Base-by-base conservation (phyloP, 2,329 filamentous ascomycete species). In the Epichloe hybrida region DNA sequence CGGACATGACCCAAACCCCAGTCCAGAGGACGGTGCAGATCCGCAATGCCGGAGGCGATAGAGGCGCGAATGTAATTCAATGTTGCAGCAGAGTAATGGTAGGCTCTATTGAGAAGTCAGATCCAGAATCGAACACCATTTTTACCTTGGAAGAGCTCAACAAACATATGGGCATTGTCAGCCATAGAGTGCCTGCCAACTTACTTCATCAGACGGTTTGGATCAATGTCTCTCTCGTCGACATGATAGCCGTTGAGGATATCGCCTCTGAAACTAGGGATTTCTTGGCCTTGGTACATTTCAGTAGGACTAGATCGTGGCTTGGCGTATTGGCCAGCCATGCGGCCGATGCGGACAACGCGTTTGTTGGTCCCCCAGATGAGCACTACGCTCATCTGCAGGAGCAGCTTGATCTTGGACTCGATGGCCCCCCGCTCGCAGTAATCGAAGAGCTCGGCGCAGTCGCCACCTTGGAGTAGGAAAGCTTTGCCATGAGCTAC, bases 251-350 rank as follows among this genome's bases (percentile, higher is more conserved):
- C 91, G 63, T 98, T 98, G 56, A 98, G 75, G 54, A 97, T 97
- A 60, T 98, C 93, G 15, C 93, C 93, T 49, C 93, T 78, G 75
- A 97, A 98, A 41, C 87, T 93, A 4, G 88, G 86, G 50, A 95
- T 84, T 62, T 88, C 80, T 53, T 80, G 79, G 48, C 89, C 90
- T 56, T 94, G 74, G 48, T 94, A 72, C 2, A 81, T 77, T 71
- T 98, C 93, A 38, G 81, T 90, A 0, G 91, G 86, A 59, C 84
- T 95, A 4, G 88, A 95, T 51, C 93, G 76, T 2, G 91, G 93
- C 70, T 98, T 98, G 34, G 93, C 93, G 63, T 95, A 98, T 73
- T 98, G 93, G 3, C 93, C 93, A 12, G 93, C 93, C 82, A 97
- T 96, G 54, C 93, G 82, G 15, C 88, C 93, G 61, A 98, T 95